phyloP scores from a whole-genome alignment of 495 filamentous ascomycete species.

The Penicillium riverlandense region DNA sequence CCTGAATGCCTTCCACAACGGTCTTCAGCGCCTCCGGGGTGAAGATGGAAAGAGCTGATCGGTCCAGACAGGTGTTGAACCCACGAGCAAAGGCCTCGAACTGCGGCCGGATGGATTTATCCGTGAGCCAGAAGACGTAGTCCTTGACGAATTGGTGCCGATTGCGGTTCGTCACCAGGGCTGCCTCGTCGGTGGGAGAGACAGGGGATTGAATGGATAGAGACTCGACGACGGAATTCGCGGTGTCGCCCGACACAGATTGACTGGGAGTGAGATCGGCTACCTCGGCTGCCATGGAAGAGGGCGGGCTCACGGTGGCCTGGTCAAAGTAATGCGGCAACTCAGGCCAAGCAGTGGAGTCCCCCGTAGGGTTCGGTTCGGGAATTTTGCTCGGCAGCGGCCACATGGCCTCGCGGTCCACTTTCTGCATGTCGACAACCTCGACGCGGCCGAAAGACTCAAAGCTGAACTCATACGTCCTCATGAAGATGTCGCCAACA shows the following conservation, averaged over 20 bases:
- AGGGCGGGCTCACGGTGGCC: conserved; percentile 13
- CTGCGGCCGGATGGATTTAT: conserved; percentile 69
- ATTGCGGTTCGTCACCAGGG: conserved; percentile 66
- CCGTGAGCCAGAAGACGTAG: conserved; percentile 80
- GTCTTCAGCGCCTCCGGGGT: conserved; percentile 62
- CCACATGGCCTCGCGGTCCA: conserved; percentile 32
- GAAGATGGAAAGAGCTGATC: conserved; percentile 62
- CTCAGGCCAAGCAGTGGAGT: conserved; percentile 20
- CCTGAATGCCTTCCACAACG: conserved; percentile 72
- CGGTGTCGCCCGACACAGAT: conserved; percentile 9
- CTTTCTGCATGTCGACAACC: conserved; percentile 48
- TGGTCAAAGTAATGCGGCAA: conserved; percentile 13
- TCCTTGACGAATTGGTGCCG: conserved; percentile 73
- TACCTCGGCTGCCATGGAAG: conserved; percentile 18
- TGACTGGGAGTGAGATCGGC: conserved; percentile 2
- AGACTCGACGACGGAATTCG: conserved; percentile 12
- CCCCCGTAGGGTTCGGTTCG: not conserved
- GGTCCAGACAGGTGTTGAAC: conserved; percentile 71
- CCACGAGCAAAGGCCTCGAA: conserved; percentile 73
- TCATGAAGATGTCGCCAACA: conserved; percentile 71
- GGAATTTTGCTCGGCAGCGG: conserved; percentile 12
- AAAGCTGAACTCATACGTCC: conserved; percentile 79
- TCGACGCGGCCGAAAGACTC: conserved; percentile 55
- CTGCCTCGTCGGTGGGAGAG: conserved; percentile 24
- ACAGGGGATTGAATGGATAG: conserved; percentile 15